Base-by-base conservation (phyloP, 176 grass and related monocot species). In the Lolium multiflorum region DNA sequence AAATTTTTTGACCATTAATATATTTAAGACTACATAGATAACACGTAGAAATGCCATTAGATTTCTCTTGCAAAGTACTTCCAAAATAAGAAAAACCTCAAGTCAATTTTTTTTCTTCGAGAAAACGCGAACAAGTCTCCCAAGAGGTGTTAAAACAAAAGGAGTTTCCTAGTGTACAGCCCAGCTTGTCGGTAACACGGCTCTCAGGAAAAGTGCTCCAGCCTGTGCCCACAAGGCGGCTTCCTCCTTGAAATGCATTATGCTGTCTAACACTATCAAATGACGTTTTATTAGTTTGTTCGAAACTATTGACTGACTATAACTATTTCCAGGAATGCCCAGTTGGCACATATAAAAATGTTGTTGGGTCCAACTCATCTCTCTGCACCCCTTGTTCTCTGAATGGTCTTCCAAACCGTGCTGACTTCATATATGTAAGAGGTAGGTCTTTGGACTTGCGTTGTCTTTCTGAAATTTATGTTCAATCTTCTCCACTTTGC, bases 361-460 rank as follows among this genome's bases (percentile, higher is more conserved):
- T 88, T 57, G 77, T 86, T 83, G 97, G 97, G 80, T 99, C 97
- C 35, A 92, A 92, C 48, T 87, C 93, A 83, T 96, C 97, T 82
- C 85, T 99, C 47, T 99, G 97, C 86, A 76, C 55, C 63, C 84
- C 90, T 84, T 99, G 97, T 78, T 91, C 92, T 44, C 60, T 99
- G 79, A 80, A 91, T 82, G 80, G 64, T 85, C 97, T 96, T 90
- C 94, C 94, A 62, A 89, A 89, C 77, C 97, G 97, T 58, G 97
- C 94, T 60, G 90, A 92, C 41, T 99, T 99, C 48, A 68, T 91
- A 84, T 99, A 99, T 91, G 89, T 99, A 83, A 96, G 97, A 96
- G 97, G 97, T 98, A 81, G 44, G 80, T 75, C 66, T 60, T 77
- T 68, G 46, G 71, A 71, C 31, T 78, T n/a, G 11, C 31, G 43